Evolutionary conservation across 179 eudicot species (phyloP).

Genomic region (Camellia oleifera): DNA sequence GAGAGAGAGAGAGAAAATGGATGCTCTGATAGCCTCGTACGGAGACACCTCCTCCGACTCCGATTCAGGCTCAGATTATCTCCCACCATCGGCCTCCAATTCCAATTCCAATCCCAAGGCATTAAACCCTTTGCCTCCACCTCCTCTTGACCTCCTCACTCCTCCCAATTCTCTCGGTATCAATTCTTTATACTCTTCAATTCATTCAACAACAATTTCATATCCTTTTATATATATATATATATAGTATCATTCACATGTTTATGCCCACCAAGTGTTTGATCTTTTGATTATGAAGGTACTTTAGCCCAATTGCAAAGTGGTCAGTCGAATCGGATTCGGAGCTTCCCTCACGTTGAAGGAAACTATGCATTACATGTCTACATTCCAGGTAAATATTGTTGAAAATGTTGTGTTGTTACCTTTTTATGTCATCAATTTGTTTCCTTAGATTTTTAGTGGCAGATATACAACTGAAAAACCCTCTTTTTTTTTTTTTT

Average conservation of each 20-base stretch:
- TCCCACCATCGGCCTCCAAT: slow-evolving; percentile 11
- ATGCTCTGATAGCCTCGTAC: slow-evolving; percentile 72
- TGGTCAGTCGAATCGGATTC: slow-evolving; percentile 48
- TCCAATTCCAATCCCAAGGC: slow-evolving; percentile 14
- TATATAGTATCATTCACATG: slow-evolving; percentile 6
- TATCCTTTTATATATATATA: not conserved
- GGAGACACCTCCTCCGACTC: slow-evolving; percentile 56
- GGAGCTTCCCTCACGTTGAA: slow-evolving; percentile 85
- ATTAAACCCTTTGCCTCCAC: slow-evolving; percentile 52
- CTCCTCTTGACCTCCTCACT: slow-evolving; percentile 65
- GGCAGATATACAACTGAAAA: not conserved
- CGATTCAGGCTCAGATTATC: slow-evolving; percentile 37
- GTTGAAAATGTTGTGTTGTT: not conserved
- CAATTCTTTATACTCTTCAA: not conserved
- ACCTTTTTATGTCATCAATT: not conserved
- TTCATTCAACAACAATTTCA: slow-evolving; percentile 25
- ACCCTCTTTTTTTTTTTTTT: not conserved
- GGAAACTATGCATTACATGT: slow-evolving; percentile 90
- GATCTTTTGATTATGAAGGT: slow-evolving; percentile 25
- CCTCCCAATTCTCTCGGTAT: slow-evolving; percentile 54
- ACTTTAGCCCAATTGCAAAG: slow-evolving; percentile 23
- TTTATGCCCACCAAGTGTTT: slow-evolving; percentile 29
- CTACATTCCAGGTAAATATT: slow-evolving; percentile 67
- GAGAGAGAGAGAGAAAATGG: slow-evolving; percentile 34
- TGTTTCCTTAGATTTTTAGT: not conserved